Conservation (phyloP, 148 eudicot species). For the Arctostaphylos glauca region DNA sequence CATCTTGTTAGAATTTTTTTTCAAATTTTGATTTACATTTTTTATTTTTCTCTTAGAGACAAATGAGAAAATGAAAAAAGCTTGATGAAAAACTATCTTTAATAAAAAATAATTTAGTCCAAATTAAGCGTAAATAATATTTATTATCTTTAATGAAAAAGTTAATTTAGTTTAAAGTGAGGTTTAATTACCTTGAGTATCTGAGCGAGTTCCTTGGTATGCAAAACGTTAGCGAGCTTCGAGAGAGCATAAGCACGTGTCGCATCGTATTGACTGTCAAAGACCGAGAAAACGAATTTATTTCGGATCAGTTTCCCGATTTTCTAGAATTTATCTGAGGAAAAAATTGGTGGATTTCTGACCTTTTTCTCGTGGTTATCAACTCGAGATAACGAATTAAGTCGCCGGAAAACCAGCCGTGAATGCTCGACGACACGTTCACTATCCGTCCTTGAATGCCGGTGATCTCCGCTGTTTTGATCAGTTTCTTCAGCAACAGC, state of each 20-base stretch:
- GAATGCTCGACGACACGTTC: conserved; percentile 73
- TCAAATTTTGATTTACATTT: too few species aligned
- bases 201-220: conserved; percentile 77
- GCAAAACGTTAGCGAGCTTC: conserved; percentile 89
- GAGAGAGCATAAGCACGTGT: conserved; percentile 95
- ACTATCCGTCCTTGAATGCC: conserved; percentile 84
- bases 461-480: conserved; percentile 54
- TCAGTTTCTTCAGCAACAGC: conserved; percentile 66
- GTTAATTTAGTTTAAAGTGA: too few species aligned
- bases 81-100: too few species aligned
- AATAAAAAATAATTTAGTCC: too few species aligned
- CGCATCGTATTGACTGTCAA: conserved; percentile 63
- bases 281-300: neutral
- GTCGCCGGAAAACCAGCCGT: conserved; percentile 81
- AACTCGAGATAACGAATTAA: conserved; percentile 42
- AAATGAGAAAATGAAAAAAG: too few species aligned
- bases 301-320: conserved; percentile 1
- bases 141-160: too few species aligned
- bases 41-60: too few species aligned
- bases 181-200: conserved; percentile 41
- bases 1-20: too few species aligned
- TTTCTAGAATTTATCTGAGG: neutral
- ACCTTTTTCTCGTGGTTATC: conserved; percentile 63
- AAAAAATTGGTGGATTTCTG: neutral
- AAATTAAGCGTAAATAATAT: too few species aligned